Conservation (phyloP, 1,139 yeast species). For the Meyerozyma guilliermondii region DNA sequence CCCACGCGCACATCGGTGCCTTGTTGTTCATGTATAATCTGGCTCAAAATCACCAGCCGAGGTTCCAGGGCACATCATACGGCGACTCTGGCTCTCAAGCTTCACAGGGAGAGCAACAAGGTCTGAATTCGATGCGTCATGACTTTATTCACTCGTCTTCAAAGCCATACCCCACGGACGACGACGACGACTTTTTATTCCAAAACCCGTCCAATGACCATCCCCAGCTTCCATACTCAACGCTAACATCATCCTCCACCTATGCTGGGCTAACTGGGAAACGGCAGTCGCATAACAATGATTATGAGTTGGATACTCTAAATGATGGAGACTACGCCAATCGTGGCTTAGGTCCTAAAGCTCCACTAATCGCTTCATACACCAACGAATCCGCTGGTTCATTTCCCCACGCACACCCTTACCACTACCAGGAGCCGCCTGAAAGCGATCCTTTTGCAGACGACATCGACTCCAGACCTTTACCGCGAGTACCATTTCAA, state of each 20-base stretch:
- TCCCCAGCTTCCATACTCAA: background rate
- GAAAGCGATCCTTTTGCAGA: slow-evolving; percentile 9
- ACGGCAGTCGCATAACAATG: background rate
- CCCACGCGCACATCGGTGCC: no score
- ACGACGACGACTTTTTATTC: background rate
- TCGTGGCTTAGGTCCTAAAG: background rate
- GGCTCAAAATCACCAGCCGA: background rate
- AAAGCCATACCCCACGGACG: background rate
- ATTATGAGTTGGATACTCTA: background rate
- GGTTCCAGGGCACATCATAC: background rate
- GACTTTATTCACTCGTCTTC: background rate
- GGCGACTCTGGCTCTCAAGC: background rate
- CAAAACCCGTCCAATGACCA: background rate
- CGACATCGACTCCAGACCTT: slow-evolving; percentile 8
- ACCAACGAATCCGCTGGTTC: background rate
- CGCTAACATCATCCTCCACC: background rate
- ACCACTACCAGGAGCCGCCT: slow-evolving; percentile 1
- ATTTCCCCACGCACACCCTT: background rate
- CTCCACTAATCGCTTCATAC: background rate
- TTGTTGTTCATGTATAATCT: background rate
- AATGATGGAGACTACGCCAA: background rate
- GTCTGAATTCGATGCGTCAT: background rate
- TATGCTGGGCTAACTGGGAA: background rate
- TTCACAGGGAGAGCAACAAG: background rate
- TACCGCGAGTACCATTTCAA: slow-evolving; percentile 3